Percentiles rank a stretch among this genome's conserved stretches.
Conservation (phyloP, 2,329 filamentous ascomycete genomes). For the Alternaria tenuissima region DNA sequence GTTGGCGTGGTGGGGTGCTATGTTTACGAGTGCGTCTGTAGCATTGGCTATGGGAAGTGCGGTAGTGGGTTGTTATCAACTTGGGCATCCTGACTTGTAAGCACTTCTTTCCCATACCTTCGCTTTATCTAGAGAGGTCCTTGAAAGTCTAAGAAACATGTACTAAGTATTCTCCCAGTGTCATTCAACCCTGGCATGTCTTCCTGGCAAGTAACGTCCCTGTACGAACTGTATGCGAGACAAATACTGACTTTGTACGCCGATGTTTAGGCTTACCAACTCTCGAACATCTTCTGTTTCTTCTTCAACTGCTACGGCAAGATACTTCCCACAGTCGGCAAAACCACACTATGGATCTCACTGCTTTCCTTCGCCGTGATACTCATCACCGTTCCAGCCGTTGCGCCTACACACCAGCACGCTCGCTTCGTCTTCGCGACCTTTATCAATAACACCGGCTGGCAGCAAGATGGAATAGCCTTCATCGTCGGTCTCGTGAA, state of each 20-base stretch:
- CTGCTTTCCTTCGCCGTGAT: constrained; percentile 59
- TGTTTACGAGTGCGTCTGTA: constrained; percentile 64
- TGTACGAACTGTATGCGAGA: no score
- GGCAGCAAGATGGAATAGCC: constrained; percentile 57
- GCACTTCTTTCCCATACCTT: constrained; percentile 24
- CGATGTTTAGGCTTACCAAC: constrained; percentile 46
- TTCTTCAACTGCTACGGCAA: constrained; percentile 58
- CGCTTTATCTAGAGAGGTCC: not conserved
- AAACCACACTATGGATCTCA: constrained; percentile 56
- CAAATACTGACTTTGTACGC: no score
- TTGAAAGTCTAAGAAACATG: not conserved
- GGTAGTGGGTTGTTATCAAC: constrained; percentile 61
- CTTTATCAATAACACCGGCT: constrained; percentile 62
- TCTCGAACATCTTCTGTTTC: constrained; percentile 59
- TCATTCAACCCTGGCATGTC: constrained; percentile 47
- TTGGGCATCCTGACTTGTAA: constrained; percentile 63
- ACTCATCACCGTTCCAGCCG: constrained; percentile 58
- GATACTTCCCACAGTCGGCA: constrained; percentile 51
- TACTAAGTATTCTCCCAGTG: constrained; percentile 22
- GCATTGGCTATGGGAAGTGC: constrained; percentile 59
- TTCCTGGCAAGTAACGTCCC: constrained; percentile 45
- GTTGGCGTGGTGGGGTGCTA: constrained; percentile 63
- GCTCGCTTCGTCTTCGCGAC: constrained; percentile 61
- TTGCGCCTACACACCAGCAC: constrained; percentile 54
- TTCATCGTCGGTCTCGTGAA: constrained; percentile 63